Evolutionary conservation across 2,329 filamentous ascomycete genomes (phyloP), one percentile per base, ranked within the genome.

Genomic region (Botrytis deweyae): DNA sequence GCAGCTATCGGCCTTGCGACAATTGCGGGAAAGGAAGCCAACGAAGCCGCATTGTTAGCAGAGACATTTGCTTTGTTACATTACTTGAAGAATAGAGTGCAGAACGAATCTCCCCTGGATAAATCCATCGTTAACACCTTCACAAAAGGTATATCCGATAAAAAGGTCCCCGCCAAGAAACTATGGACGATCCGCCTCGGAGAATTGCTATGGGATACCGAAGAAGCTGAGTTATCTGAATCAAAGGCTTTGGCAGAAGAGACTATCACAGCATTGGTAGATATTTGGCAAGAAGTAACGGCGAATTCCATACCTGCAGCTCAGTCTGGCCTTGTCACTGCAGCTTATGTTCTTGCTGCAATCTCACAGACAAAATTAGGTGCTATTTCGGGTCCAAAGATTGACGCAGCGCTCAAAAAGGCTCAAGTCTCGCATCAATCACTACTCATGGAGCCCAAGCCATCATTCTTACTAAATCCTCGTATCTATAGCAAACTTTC

Each of bases 401-500:
- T 87, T 77, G 83, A 88, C 61, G 80, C 87, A 3, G 79, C 91
- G 52, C 82, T 88, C 36, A 91, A 92, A 79, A 91, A 90, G 78
- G 86, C 88, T 38, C 85, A 88, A 44, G 83, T 94, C 40, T 82
- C 87, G 38, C 88, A 90, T 68, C 90, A 93, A 78, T 89, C 89
- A 18, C 86, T 97, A 74, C 86, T 87, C 2, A 82, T 90, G 55
- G 90, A 91, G n/a, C 90, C 93, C 0, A 97, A 97, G 81, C 91
- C 93, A 22, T 97, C 95, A 0, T 96, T 97, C 81, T 85, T 98
- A 33, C 86, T 98, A 9, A 97, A 93, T 79, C 88, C 92, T 49
- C 92, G 93, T 75, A 89, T 97, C 8, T 98, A 96, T 83, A 90
- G 91, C 55, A 98, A 97, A 80, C 80, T 97, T 38, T 86, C 87